These are phyloP conservation scores for Colletotrichum salicis DNA, from an alignment of 2,329 filamentous ascomycete genomes.

Conservation along the genomic window DNA sequence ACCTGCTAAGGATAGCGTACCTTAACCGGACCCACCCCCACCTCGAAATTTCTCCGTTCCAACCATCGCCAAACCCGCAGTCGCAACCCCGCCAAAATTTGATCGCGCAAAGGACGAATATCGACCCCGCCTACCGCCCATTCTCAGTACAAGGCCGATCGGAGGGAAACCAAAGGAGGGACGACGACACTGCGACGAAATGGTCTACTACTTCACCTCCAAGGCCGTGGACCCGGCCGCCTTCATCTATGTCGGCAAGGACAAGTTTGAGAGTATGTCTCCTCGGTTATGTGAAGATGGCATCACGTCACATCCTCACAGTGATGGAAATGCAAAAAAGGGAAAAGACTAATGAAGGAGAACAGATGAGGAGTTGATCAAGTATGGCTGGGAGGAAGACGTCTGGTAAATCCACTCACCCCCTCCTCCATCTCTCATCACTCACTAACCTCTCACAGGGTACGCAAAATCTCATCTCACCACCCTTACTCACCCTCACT, in stretches of 20 bases:
- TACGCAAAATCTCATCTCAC: slow-evolving; percentile 34
- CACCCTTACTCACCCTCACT: slow-evolving; percentile 14
- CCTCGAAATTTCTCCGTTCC: slow-evolving; percentile 34
- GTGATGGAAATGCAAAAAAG: not conserved
- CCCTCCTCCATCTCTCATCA: slow-evolving; percentile 4
- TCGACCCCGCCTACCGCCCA: no score
- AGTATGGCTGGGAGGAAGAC: slow-evolving; percentile 93
- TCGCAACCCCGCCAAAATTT: not conserved
- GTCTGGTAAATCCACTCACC: slow-evolving; percentile 74
- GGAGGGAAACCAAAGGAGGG: not conserved
- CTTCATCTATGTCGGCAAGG: slow-evolving; percentile 96
- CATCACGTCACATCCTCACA: not conserved
- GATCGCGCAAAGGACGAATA: not conserved
- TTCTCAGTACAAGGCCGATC: no score
- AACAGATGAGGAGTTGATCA: slow-evolving; percentile 94
- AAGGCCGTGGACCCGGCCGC: slow-evolving; percentile 83
- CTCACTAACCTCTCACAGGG: slow-evolving; percentile 39
- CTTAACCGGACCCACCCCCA: slow-evolving; percentile 10
- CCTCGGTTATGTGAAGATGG: slow-evolving; percentile 21
- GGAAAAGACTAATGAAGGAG: not conserved
- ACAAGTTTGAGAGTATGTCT: slow-evolving; percentile 94
- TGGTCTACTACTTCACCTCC: slow-evolving; percentile 98
- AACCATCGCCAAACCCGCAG: not conserved
- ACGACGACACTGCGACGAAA: slow-evolving; percentile 47
- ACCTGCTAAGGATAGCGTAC: not conserved